These are phyloP conservation scores for Globisporangium perplexum DNA, from an alignment of 352 stramenopile species.

Conservation along the genomic window DNA sequence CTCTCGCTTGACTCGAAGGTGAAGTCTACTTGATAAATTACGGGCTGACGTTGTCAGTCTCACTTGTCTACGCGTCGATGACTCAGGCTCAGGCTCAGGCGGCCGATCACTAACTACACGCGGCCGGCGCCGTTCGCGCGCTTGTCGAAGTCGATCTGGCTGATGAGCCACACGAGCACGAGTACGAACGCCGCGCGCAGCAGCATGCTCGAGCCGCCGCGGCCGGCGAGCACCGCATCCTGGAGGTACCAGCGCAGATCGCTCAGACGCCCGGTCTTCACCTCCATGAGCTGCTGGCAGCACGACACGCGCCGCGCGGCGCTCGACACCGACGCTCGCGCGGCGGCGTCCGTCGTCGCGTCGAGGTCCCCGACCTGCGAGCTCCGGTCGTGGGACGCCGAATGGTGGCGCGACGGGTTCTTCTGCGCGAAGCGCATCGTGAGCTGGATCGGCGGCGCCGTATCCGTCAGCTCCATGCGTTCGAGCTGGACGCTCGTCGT, in stretches of 20 bases:
- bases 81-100: too few species aligned
- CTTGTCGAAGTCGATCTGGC: constrained; percentile 18
- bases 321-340: background rate
- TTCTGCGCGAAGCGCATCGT: constrained; percentile 16
- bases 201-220: constrained; percentile 21
- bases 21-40: background rate
- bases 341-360: background rate
- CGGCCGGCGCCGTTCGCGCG: background rate
- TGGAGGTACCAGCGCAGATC: constrained; percentile 27
- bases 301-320: background rate
- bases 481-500: constrained; percentile 43
- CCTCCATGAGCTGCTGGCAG: background rate
- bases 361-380: background rate
- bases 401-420: constrained; percentile 2
- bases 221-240: constrained; percentile 11
- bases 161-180: constrained; percentile 31
- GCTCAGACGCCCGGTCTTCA: constrained; percentile 1
- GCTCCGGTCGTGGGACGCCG: background rate
- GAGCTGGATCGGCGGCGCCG: constrained; percentile 22
- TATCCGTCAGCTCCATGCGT: constrained; percentile 28
- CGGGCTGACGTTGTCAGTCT: background rate
- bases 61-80: background rate
- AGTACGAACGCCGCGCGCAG: constrained; percentile 27
- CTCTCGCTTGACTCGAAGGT: background rate
- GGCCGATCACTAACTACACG: background rate